phyloP scores from a whole-genome alignment of 1,284 basidiomycete genomes.

The Puccinia sorghi region DNA sequence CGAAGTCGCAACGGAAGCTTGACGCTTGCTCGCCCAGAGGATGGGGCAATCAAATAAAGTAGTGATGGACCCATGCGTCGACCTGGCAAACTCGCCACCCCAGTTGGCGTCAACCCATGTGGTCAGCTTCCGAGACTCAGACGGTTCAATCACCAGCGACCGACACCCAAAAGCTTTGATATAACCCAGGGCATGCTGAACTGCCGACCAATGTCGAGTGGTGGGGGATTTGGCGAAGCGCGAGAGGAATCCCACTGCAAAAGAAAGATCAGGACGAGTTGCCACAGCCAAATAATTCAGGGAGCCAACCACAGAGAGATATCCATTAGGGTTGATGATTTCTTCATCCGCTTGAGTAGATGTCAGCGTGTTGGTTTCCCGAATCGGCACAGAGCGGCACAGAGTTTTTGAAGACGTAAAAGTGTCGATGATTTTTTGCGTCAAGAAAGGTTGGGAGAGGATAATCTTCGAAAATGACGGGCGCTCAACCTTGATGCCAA shows the following conservation, averaged over 20 bases:
- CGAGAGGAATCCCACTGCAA: background rate
- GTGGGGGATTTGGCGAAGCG: background rate
- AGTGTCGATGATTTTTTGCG: no score
- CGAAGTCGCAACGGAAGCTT: no score
- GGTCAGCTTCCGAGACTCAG: no score
- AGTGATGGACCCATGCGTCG: slow-evolving; percentile 12
- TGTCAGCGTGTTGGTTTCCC: no score
- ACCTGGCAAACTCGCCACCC: no score
- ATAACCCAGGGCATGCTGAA: background rate
- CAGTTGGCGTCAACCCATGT: background rate
- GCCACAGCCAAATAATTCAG: slow-evolving; percentile 5
- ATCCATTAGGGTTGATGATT: slow-evolving; percentile 7
- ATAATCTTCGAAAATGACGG: no score
- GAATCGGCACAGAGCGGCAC: no score
- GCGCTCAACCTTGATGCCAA: no score
- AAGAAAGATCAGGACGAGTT: background rate
- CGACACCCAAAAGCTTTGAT: background rate
- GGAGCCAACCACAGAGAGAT: slow-evolving; percentile 9
- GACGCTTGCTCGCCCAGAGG: slow-evolving; percentile 8
- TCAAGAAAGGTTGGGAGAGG: no score
- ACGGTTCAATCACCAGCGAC: no score
- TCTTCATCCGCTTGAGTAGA: background rate
- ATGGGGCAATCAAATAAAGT: background rate
- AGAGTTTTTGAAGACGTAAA: no score
- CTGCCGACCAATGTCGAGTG: background rate